A percentile compares a stretch with the other conserved stretches of the same genome.
Evolutionary conservation across 371 early-diverging fungal genomes (phyloP).

Genomic region (Dichotomocladium elegans): DNA sequence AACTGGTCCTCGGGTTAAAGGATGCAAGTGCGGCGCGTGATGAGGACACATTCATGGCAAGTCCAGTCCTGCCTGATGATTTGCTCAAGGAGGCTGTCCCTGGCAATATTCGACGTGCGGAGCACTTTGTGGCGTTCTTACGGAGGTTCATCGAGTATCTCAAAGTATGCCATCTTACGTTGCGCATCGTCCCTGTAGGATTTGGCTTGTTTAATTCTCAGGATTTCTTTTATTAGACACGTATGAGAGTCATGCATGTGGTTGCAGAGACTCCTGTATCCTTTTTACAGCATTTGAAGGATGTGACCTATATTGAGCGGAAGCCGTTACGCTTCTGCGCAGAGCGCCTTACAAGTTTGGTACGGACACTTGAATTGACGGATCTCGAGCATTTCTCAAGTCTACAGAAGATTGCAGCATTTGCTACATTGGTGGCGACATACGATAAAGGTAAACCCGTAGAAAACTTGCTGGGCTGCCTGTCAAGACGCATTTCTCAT

Average conservation of each 20-base stretch:
- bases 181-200: neutral
- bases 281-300: slow-evolving; percentile 91
- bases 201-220: neutral
- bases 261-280: slow-evolving; percentile 95
- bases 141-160: slow-evolving; percentile 98
- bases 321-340: slow-evolving; percentile 95
- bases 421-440: slow-evolving; percentile 95
- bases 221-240: slow-evolving; percentile 57
- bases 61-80: slow-evolving; percentile 90
- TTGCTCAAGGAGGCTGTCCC: slow-evolving; percentile 93
- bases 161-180: slow-evolving; percentile 58
- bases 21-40: slow-evolving; percentile 71
- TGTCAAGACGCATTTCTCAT: neutral
- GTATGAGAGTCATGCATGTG: slow-evolving; percentile 96
- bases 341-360: slow-evolving; percentile 87
- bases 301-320: slow-evolving; percentile 90
- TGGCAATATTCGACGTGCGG: slow-evolving; percentile 96
- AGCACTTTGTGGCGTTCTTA: slow-evolving; percentile 97
- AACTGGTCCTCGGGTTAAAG: slow-evolving; percentile 84
- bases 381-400: slow-evolving; percentile 87
- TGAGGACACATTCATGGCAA: slow-evolving; percentile 75
- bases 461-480: neutral
- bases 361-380: slow-evolving; percentile 86
- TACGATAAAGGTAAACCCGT: slow-evolving; percentile 80
- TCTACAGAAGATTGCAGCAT: slow-evolving; percentile 86